A percentile compares a stretch with the other conserved stretches of the same genome.
Conservation (phyloP, 2,329 filamentous ascomycete species). For the Penicillium concentricum region DNA sequence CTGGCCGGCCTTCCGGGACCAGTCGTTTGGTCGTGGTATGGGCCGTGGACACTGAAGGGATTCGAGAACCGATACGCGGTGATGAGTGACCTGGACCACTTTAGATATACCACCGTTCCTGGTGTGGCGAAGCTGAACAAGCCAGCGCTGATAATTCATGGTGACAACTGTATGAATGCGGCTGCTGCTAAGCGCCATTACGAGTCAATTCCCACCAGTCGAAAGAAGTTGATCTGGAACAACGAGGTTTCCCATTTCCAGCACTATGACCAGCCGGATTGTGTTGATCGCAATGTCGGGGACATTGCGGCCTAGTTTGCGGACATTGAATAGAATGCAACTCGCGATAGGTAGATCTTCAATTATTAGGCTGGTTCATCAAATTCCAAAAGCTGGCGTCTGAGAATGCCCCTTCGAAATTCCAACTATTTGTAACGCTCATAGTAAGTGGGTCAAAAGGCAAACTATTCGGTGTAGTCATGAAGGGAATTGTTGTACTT, state of each 20-base stretch:
- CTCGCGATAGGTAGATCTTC: neutral
- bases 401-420: conserved; percentile 13
- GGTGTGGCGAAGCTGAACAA: conserved; percentile 31
- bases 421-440: neutral
- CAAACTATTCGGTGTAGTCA: neutral
- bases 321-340: conserved; percentile 8
- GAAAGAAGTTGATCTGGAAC: conserved; percentile 33
- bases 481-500: neutral
- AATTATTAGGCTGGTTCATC: conserved; percentile 13
- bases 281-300: conserved; percentile 29
- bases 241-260: conserved; percentile 31
- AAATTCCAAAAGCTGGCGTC: conserved; percentile 19
- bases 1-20: conserved; percentile 30
- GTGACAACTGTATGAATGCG: conserved; percentile 33
- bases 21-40: conserved; percentile 32
- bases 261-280: conserved; percentile 30
- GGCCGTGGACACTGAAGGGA: conserved; percentile 29
- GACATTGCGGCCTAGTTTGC: conserved; percentile 29
- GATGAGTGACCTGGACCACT: conserved; percentile 34
- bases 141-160: conserved; percentile 31
- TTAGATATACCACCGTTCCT: conserved; percentile 28
- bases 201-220: conserved; percentile 8
- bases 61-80: conserved; percentile 34
- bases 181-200: conserved; percentile 21
- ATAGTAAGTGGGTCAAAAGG: conserved; percentile 1